Evolutionary conservation across 352 stramenopile species (phyloP).

Genomic region (Salisapilia sapeloensis): DNA sequence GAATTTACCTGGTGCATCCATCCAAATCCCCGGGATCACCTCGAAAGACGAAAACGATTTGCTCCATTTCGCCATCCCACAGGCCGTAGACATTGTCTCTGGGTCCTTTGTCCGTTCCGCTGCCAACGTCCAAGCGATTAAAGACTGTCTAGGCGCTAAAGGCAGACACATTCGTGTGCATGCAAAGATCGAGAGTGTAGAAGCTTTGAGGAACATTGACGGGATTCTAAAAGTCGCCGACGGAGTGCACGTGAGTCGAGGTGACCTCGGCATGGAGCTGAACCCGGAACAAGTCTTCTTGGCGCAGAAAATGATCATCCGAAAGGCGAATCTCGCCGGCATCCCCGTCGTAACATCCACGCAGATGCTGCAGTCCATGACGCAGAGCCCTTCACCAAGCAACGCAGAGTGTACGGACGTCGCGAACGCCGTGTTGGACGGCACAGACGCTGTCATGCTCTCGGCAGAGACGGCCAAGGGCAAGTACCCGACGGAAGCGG

Average conservation of each 20-base stretch:
- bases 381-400: slow-evolving; percentile 91
- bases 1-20: slow-evolving; percentile 84
- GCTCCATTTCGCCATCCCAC: slow-evolving; percentile 89
- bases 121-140: slow-evolving; percentile 86
- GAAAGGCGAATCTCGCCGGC: slow-evolving; percentile 89
- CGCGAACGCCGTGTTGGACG: slow-evolving; percentile 97
- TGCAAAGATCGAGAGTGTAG: slow-evolving; percentile 98
- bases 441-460: slow-evolving; percentile 98
- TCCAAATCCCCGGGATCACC: slow-evolving; percentile 88
- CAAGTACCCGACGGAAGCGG: slow-evolving; percentile 89
- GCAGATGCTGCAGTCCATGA: slow-evolving; percentile 99
- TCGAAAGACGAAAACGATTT: slow-evolving; percentile 90
- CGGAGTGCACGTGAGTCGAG: slow-evolving; percentile 97
- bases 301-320: slow-evolving; percentile 99
- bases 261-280: slow-evolving; percentile 99
- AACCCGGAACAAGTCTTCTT: slow-evolving; percentile 96
- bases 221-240: slow-evolving; percentile 97
- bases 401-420: slow-evolving; percentile 99
- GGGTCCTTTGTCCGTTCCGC: slow-evolving; percentile 98
- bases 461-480: slow-evolving; percentile 98
- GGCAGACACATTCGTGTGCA: slow-evolving; percentile 89
- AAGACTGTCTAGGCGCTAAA: slow-evolving; percentile 64
- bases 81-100: slow-evolving; percentile 97
- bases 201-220: slow-evolving; percentile 92
- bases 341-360: slow-evolving; percentile 97